These are phyloP conservation scores for Hanseniaspora jakobsenii DNA, from an alignment of 805 yeast species.

Conservation along the genomic window DNA sequence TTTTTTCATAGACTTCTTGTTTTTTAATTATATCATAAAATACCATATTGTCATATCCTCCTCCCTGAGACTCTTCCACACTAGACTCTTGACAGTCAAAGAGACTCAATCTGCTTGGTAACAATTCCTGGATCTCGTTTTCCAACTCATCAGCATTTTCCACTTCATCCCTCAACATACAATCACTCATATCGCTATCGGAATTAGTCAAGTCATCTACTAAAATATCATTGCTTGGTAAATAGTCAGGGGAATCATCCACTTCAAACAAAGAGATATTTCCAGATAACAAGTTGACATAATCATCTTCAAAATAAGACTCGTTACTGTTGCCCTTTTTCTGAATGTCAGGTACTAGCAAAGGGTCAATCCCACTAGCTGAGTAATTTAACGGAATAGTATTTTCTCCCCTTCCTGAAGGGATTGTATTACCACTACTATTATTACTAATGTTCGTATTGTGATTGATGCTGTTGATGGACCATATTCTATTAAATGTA, in stretches of 20 bases:
- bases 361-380: no score
- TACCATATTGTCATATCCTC: no score
- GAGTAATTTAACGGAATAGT: no score
- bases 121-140: conserved; percentile 1
- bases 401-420: no score
- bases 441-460: no score
- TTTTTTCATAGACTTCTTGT: background rate
- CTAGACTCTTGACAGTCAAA: no score
- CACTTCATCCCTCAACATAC: background rate
- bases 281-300: conserved; percentile 5
- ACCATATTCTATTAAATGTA: no score
- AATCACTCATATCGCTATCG: conserved; percentile 14
- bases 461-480: no score
- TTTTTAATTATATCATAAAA: conserved; percentile 4
- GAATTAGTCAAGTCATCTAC: background rate
- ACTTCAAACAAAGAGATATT: conserved; percentile 27
- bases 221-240: background rate
- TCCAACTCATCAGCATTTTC: background rate
- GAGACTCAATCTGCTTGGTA: no score
- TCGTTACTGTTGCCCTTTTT: conserved; percentile 32
- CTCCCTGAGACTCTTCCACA: no score
- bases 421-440: no score
- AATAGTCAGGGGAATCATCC: conserved; percentile 20
- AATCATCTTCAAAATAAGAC: conserved; percentile 21
- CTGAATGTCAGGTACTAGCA: no score